Evolutionary conservation across 805 yeast species (phyloP).

Genomic region (Metschnikowia santaceciliae): DNA sequence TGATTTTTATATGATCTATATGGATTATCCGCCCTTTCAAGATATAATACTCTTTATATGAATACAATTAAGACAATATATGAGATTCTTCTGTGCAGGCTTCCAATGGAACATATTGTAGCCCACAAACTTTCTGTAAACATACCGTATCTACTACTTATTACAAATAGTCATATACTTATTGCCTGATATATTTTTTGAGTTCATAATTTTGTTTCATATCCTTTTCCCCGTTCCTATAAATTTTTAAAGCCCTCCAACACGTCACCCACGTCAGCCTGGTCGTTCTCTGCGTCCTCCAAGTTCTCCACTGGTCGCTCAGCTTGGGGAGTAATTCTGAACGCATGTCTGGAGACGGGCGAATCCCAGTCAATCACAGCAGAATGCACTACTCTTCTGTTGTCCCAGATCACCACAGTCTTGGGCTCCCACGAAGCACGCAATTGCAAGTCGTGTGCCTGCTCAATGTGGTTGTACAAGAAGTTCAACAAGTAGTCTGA

Average conservation of each 20-base stretch:
- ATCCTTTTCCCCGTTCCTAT: neutral
- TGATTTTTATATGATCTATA: too few relatives aligned
- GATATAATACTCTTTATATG: too few relatives aligned
- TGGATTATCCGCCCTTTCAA: too few relatives aligned
- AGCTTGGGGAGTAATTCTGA: conserved; percentile 68
- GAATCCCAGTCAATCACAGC: conserved; percentile 66
- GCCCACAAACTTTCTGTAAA: too few relatives aligned
- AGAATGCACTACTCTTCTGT: conserved; percentile 65
- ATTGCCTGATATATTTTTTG: too few relatives aligned
- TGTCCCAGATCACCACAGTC: conserved; percentile 76
- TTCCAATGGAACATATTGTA: too few relatives aligned
- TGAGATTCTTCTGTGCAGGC: too few relatives aligned
- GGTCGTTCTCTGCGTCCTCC: conserved; percentile 31
- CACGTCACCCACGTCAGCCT: conserved; percentile 16
- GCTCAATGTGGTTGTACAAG: conserved; percentile 50
- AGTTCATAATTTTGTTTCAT: too few relatives aligned
- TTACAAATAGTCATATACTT: too few relatives aligned
- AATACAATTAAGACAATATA: too few relatives aligned
- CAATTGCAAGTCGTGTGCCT: conserved; percentile 57
- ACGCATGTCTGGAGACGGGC: conserved; percentile 65
- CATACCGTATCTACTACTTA: too few relatives aligned
- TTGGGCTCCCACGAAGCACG: conserved; percentile 70
- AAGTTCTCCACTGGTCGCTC: conserved; percentile 59
- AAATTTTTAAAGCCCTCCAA: conserved; percentile 13
- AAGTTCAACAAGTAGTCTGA: conserved; percentile 57